phyloP scores from a whole-genome alignment of 2,329 filamentous ascomycete species.

The Aspergillus fumigatiaffinis region DNA sequence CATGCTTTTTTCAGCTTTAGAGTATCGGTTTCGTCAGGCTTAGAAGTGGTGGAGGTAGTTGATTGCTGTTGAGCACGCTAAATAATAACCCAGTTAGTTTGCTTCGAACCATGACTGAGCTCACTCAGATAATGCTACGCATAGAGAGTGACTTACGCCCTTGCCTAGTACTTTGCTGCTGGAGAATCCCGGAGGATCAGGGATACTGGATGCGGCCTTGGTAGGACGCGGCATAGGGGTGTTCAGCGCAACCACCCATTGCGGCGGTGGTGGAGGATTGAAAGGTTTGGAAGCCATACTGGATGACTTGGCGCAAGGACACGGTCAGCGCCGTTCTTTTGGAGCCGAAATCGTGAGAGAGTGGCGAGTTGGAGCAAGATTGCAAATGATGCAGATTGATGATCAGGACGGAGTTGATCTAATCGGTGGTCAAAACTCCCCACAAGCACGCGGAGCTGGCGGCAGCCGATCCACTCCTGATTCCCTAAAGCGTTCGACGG shows the following conservation, averaged over 20 bases:
- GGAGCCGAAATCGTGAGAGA: conserved; percentile 2
- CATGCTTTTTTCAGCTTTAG: conserved; percentile 98
- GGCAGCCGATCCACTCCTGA: conserved; percentile 20
- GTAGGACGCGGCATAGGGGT: conserved; percentile 66
- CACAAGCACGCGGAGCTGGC: conserved; percentile 25
- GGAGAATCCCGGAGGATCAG: conserved; percentile 84
- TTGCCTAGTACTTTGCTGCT: conserved; percentile 47
- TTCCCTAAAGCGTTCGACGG: conserved; percentile 8
- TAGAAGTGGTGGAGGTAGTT: conserved; percentile 24
- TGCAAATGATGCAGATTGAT: background rate
- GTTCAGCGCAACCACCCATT: conserved; percentile 80
- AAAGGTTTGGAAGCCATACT: conserved; percentile 20
- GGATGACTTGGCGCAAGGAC: conserved; percentile 7
- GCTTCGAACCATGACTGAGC: background rate
- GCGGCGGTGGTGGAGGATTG: conserved; percentile 53
- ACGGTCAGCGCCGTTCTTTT: background rate
- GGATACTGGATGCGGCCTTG: conserved; percentile 55
- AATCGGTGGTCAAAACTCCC: conserved; percentile 18
- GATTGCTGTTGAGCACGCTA: conserved; percentile 33
- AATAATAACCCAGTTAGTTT: background rate
- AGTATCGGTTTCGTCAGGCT: conserved; percentile 80
- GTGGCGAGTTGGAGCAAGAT: conserved; percentile 1
- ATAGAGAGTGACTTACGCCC: conserved; percentile 5
- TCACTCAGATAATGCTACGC: background rate
- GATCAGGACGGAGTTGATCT: background rate